A percentile compares a stretch with the other conserved stretches of the same genome.
These are phyloP conservation scores for Talaromyces sp. DNA, from an alignment of 2,329 filamentous ascomycete genomes.

Conservation along the genomic window DNA sequence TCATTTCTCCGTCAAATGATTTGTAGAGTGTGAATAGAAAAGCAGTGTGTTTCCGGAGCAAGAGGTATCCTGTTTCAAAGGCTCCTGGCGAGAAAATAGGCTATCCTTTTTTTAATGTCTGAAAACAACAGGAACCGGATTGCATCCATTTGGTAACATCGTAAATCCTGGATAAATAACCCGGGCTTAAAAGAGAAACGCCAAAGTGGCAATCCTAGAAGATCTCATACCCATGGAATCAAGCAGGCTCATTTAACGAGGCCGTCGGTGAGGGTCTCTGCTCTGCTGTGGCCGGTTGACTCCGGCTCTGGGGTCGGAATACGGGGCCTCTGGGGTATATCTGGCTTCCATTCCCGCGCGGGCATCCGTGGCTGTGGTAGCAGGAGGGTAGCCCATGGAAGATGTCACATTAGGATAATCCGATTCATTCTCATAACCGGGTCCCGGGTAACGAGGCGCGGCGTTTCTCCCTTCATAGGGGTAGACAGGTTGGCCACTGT, in stretches of 20 bases:
- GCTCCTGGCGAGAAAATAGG: neutral
- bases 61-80: neutral
- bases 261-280: constrained; percentile 32
- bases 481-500: constrained; percentile 27
- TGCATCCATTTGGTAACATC: neutral
- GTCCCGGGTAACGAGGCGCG: constrained; percentile 37
- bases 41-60: neutral
- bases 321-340: constrained; percentile 35
- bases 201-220: neutral
- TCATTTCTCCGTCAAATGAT: neutral
- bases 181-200: neutral
- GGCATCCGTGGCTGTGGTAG: constrained; percentile 35
- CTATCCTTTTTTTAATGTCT: neutral
- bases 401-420: constrained; percentile 37
- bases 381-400: constrained; percentile 33
- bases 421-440: constrained; percentile 36
- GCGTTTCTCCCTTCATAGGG: constrained; percentile 34
- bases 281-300: constrained; percentile 33
- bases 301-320: constrained; percentile 25
- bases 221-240: neutral
- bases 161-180: neutral
- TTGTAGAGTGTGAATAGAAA: neutral
- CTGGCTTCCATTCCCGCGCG: constrained; percentile 40
- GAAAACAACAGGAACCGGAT: neutral
- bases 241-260: constrained; percentile 22